Percentiles rank a stretch among this genome's conserved stretches.
Conservation (phyloP, 495 filamentous ascomycete genomes). For the Neurospora tetrasperma region DNA sequence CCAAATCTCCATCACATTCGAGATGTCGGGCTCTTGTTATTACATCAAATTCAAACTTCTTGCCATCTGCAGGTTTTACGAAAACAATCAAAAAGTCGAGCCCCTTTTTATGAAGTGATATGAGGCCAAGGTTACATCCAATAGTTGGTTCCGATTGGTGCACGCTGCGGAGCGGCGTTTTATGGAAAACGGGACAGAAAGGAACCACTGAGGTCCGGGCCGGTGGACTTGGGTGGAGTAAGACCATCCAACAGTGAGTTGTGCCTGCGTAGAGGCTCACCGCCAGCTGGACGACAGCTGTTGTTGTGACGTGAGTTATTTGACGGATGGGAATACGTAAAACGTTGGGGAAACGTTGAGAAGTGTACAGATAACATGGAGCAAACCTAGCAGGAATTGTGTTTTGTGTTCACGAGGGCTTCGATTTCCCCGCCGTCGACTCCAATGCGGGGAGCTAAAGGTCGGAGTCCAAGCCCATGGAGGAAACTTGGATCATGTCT, state of each 20-base stretch:
- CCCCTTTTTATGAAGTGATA: not conserved
- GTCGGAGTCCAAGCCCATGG: not conserved
- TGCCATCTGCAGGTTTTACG: not conserved
- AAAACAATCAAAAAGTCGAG: not conserved
- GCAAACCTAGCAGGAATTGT: not conserved
- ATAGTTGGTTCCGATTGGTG: not conserved
- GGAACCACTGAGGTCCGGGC: not conserved
- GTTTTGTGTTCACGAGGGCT: not conserved
- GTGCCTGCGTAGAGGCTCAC: not conserved
- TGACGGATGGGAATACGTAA: not conserved
- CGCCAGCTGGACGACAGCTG: not conserved
- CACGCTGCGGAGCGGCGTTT: not conserved
- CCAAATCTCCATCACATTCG: not conserved
- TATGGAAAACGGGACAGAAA: not conserved
- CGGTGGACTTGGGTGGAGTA: not conserved
- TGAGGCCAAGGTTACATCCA: not conserved
- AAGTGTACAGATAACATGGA: not conserved
- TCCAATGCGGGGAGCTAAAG: not conserved
- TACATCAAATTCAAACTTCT: not conserved
- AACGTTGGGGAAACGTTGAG: not conserved
- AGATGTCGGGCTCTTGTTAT: not conserved
- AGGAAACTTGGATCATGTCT: not conserved
- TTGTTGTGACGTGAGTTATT: not conserved
- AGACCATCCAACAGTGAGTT: not conserved
- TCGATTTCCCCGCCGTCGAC: not conserved